phyloP scores from a whole-genome alignment of 345 rosid species.

The Aethionema arabicum region DNA sequence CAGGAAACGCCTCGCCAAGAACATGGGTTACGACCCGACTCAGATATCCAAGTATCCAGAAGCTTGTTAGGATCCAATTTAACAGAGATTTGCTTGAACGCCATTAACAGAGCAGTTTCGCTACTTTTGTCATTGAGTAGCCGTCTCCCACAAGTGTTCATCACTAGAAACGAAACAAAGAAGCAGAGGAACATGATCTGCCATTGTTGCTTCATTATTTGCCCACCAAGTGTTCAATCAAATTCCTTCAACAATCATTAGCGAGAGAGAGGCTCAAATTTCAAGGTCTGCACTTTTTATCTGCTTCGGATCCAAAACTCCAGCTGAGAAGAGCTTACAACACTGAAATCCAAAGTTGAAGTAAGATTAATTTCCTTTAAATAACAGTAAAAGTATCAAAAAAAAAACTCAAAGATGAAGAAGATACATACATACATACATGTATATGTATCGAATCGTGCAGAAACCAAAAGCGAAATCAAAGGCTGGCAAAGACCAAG shows the following conservation, averaged over 20 bases:
- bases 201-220: conserved; percentile 27
- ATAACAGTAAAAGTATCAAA: no score
- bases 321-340: conserved; percentile 20
- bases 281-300: conserved; percentile 4
- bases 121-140: conserved; percentile 12
- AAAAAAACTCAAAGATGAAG: no score
- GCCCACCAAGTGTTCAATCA: conserved; percentile 25
- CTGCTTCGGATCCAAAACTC: conserved; percentile 19
- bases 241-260: conserved; percentile 16
- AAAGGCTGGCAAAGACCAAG: conserved; percentile 30
- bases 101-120: conserved; percentile 40
- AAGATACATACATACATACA: conserved; percentile 21
- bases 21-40: conserved; percentile 46
- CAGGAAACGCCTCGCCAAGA: conserved; percentile 76
- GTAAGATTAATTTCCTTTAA: not conserved
- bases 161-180: conserved; percentile 23
- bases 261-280: not conserved
- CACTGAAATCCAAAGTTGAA: conserved; percentile 20
- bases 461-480: conserved; percentile 23
- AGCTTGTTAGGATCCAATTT: conserved; percentile 53
- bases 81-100: conserved; percentile 61
- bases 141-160: conserved; percentile 16
- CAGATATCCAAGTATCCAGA: conserved; percentile 53
- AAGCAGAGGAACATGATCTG: conserved; percentile 22
- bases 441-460: not conserved